Evolutionary conservation across 1,139 yeast species (phyloP).

Genomic region (Suhomyces panamericanus): DNA sequence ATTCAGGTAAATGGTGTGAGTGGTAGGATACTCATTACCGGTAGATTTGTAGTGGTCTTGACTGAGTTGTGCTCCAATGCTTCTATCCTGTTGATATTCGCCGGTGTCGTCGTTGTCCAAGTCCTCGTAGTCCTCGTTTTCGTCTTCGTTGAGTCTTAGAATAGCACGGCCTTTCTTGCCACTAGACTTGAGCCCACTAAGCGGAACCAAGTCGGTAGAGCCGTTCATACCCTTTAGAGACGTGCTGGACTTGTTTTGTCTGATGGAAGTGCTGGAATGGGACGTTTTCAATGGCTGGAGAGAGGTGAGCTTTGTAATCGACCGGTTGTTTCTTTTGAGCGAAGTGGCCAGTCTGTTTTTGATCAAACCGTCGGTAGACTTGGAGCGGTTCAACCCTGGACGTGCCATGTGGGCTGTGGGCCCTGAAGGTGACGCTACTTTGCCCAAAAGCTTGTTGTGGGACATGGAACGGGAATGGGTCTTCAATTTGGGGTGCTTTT

Average conservation of each 20-base stretch:
- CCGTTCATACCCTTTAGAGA: constrained; percentile 36
- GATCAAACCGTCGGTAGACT: constrained; percentile 44
- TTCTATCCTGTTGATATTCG: not conserved
- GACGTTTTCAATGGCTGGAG: constrained; percentile 46
- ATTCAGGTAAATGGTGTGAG: not conserved
- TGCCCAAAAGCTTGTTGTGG: constrained; percentile 30
- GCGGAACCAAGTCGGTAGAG: constrained; percentile 14
- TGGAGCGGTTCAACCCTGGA: constrained; percentile 42
- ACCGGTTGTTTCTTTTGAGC: constrained; percentile 38
- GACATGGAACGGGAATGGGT: constrained; percentile 36
- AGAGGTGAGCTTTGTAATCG: constrained; percentile 38
- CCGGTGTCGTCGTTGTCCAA: constrained; percentile 14
- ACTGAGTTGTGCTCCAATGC: not conserved
- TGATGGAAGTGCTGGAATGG: constrained; percentile 25
- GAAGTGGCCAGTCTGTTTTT: constrained; percentile 24
- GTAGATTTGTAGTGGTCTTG: constrained; percentile 6
- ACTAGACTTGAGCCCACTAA: constrained; percentile 40
- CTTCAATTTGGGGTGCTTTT: constrained; percentile 16
- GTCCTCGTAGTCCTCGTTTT: constrained; percentile 17
- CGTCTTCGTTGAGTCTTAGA: constrained; percentile 32
- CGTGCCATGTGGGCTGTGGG: constrained; percentile 20
- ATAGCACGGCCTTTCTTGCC: constrained; percentile 44
- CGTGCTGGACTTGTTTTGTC: constrained; percentile 34
- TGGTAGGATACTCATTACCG: not conserved
- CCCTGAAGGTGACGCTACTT: constrained; percentile 20